phyloP scores from a whole-genome alignment of 23 red algal genomes.

The Gracilaria gracilis region DNA sequence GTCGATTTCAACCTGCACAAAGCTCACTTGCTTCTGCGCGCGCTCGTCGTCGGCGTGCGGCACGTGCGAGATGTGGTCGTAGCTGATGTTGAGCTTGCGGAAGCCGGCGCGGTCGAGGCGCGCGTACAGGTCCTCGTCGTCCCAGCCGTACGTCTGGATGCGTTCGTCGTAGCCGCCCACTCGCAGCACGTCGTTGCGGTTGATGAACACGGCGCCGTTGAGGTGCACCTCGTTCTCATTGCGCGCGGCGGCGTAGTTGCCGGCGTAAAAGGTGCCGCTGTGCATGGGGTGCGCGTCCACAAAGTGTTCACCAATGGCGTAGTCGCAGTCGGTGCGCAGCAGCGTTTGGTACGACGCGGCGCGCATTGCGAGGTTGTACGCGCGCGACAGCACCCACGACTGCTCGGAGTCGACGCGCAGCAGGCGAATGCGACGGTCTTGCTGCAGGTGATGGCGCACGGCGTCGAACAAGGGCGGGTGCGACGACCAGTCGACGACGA shows the following conservation, averaged over 20 bases:
- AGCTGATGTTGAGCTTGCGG: slow-evolving; percentile 70
- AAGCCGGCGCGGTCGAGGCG: slow-evolving; percentile 34
- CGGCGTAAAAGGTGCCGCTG: slow-evolving; percentile 57
- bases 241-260: slow-evolving; percentile 66
- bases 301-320: slow-evolving; percentile 52
- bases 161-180: slow-evolving; percentile 86
- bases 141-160: slow-evolving; percentile 87
- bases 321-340: slow-evolving; percentile 82
- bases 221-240: slow-evolving; percentile 87
- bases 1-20: slow-evolving; percentile 80
- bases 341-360: slow-evolving; percentile 39
- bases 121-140: slow-evolving; percentile 84
- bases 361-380: slow-evolving; percentile 76
- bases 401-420: slow-evolving; percentile 62
- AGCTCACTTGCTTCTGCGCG: slow-evolving; percentile 67
- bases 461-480: slow-evolving; percentile 32
- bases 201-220: slow-evolving; percentile 77
- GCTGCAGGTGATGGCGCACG: neutral
- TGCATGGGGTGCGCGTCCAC: slow-evolving; percentile 53
- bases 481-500: slow-evolving; percentile 78
- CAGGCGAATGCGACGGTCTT: slow-evolving; percentile 38
- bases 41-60: slow-evolving; percentile 56
- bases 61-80: slow-evolving; percentile 72
- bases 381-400: slow-evolving; percentile 71
- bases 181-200: slow-evolving; percentile 40